These are phyloP conservation scores for Teunomyces lycoperdinae DNA, from an alignment of 805 yeast genomes.

Conservation along the genomic window DNA sequence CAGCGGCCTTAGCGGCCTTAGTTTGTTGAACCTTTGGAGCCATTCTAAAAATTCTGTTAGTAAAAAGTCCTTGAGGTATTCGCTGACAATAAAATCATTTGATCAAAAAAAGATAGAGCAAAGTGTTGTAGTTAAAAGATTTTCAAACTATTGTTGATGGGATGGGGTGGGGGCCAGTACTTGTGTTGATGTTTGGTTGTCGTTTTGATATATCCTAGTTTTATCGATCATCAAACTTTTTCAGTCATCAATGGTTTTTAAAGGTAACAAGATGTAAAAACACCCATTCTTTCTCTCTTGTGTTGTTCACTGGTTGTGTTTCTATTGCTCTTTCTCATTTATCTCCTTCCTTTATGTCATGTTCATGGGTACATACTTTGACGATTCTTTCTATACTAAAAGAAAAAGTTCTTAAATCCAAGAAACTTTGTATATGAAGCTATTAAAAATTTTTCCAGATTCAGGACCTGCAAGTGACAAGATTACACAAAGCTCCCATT, in stretches of 20 bases:
- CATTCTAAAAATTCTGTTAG: constrained; percentile 51
- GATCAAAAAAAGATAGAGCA: too few species aligned
- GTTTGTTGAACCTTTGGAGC: constrained; percentile 99
- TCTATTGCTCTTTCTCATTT: not conserved
- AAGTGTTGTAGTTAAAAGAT: too few species aligned
- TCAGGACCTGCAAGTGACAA: not conserved
- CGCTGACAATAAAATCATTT: too few species aligned
- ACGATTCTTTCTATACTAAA: constrained; percentile 23
- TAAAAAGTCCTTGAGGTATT: not conserved
- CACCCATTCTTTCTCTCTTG: not conserved
- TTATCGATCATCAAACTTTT: too few species aligned
- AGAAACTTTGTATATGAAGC: constrained; percentile 6
- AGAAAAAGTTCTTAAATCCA: constrained; percentile 8
- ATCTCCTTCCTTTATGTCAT: not conserved
- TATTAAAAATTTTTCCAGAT: constrained; percentile 11
- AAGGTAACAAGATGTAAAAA: too few species aligned
- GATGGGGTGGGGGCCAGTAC: too few species aligned
- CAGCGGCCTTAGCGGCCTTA: constrained; percentile 99
- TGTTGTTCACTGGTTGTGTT: not conserved
- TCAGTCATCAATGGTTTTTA: too few species aligned
- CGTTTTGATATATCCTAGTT: too few species aligned
- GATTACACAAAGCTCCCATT: not conserved
- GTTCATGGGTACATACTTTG: constrained; percentile 23
- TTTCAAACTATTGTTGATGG: too few species aligned
- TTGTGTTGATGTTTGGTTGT: too few species aligned